Evolutionary conservation across 768 basidiomycete species (phyloP).

Genomic region (Lactarius quietus): DNA sequence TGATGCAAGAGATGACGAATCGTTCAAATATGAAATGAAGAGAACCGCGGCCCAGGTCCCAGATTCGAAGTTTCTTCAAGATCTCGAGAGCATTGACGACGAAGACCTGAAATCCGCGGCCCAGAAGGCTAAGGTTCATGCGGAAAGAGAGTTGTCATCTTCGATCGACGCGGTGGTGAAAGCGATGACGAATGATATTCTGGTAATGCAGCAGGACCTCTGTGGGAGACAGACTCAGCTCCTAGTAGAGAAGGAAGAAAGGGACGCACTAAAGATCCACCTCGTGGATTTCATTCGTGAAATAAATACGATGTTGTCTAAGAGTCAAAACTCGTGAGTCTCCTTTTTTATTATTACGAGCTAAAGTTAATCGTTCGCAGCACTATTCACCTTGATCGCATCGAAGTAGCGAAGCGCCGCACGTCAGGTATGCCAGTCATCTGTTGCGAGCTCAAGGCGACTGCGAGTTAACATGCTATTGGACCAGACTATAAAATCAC

Average conservation of each 20-base stretch:
- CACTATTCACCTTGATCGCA: background rate
- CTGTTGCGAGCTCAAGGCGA: background rate
- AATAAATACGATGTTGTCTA: background rate
- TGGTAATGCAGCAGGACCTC: conserved; percentile 10
- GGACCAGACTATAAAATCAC: conserved; percentile 13
- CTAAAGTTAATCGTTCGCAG: background rate
- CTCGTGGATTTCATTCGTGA: conserved; percentile 9
- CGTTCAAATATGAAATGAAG: conserved; percentile 11
- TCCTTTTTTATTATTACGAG: background rate
- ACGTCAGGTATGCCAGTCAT: background rate
- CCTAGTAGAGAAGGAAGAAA: conserved; percentile 7
- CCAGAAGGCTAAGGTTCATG: background rate
- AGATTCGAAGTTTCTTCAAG: conserved; percentile 15
- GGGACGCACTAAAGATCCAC: background rate
- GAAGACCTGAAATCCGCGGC: conserved; percentile 4
- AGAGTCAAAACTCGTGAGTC: conserved; percentile 9
- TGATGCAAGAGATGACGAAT: background rate
- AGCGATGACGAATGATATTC: conserved; percentile 1
- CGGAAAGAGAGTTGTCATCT: background rate
- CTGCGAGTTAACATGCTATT: background rate
- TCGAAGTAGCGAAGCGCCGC: background rate
- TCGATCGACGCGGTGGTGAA: conserved; percentile 5
- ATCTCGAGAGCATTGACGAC: conserved; percentile 1
- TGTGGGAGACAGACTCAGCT: background rate
- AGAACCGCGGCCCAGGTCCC: background rate